These are phyloP conservation scores for Trypanosoma boissoni DNA, from an alignment of 208 protist genomes.

Conservation along the genomic window DNA sequence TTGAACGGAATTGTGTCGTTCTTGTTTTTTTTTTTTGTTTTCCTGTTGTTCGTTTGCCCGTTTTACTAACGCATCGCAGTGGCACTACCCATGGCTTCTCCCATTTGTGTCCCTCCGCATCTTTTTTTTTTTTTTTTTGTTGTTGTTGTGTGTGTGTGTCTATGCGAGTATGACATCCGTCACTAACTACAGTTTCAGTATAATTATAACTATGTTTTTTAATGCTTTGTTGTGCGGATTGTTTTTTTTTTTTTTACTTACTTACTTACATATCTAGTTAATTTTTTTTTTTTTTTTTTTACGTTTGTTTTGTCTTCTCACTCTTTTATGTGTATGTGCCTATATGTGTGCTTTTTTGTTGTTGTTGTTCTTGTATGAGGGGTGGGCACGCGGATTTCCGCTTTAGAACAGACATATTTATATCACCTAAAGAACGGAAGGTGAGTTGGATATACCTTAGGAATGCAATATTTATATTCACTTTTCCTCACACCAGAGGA, in stretches of 20 bases:
- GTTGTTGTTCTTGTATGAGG: slow-evolving; percentile 10
- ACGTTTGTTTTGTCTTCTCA: background rate
- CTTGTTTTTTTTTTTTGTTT: background rate
- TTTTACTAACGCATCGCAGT: background rate
- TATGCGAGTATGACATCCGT: no score
- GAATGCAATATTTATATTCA: slow-evolving; percentile 15
- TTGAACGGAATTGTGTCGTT: slow-evolving; percentile 4
- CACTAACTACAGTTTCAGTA: background rate
- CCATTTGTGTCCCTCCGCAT: no score
- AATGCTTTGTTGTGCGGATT: background rate
- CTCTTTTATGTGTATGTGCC: background rate
- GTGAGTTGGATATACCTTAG: slow-evolving; percentile 2
- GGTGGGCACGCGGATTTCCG: no score
- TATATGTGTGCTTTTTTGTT: slow-evolving; percentile 16
- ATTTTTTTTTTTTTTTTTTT: slow-evolving; percentile 2
- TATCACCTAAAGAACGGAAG: no score
- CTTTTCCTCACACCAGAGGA: slow-evolving; percentile 55
- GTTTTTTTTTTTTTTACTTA: slow-evolving; percentile 14
- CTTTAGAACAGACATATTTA: slow-evolving; percentile 6
- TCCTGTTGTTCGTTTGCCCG: background rate
- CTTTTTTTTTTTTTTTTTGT: slow-evolving; percentile 13
- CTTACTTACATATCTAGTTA: background rate
- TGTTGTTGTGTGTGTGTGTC: background rate
- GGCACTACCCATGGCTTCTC: no score
- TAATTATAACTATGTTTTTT: background rate